These are phyloP conservation scores for Keithomyces neogunnii DNA, from an alignment of 2,329 filamentous ascomycete species.

Conservation along the genomic window DNA sequence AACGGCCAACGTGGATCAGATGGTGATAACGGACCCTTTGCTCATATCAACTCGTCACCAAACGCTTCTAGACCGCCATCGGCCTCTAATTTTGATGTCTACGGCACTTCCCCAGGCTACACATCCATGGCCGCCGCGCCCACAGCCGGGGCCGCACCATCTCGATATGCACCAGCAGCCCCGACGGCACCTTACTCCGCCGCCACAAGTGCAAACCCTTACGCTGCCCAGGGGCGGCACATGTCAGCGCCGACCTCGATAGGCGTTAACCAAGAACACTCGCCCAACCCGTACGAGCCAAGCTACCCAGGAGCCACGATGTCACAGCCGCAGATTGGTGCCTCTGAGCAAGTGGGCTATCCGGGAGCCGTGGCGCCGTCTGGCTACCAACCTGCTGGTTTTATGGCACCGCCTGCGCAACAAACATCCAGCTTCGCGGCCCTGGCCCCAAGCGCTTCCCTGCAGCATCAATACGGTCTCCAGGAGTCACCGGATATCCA, in stretches of 20 bases:
- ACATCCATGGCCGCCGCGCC: constrained; percentile 21
- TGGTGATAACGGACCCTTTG: constrained; percentile 68
- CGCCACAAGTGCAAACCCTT: constrained; percentile 15
- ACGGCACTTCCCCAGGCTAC: constrained; percentile 39
- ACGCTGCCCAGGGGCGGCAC: constrained; percentile 26
- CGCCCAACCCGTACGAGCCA: constrained; percentile 29
- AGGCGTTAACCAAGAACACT: constrained; percentile 1
- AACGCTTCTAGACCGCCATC: constrained; percentile 69
- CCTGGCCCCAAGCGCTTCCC: constrained; percentile 8
- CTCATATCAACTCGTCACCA: constrained; percentile 66
- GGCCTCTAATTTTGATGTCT: constrained; percentile 62
- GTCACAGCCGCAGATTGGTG: constrained; percentile 8
- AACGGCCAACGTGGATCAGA: constrained; percentile 55
- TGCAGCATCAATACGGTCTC: constrained; percentile 22
- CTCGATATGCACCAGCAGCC: constrained; percentile 27
- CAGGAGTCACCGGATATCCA: constrained; percentile 16
- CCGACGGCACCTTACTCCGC: constrained; percentile 9
- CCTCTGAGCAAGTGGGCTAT: constrained; percentile 12
- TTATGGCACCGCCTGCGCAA: background rate
- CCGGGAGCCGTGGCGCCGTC: constrained; percentile 2
- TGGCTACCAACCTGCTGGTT: constrained; percentile 18
- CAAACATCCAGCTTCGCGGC: background rate
- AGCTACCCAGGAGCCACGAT: constrained; percentile 13
- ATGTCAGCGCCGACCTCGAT: background rate
- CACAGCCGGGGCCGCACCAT: constrained; percentile 24